Evolutionary conservation across 2,329 filamentous ascomycete species (phyloP), one percentile per base, ranked within the genome.

Genomic region (Gaeumannomyces sp.): DNA sequence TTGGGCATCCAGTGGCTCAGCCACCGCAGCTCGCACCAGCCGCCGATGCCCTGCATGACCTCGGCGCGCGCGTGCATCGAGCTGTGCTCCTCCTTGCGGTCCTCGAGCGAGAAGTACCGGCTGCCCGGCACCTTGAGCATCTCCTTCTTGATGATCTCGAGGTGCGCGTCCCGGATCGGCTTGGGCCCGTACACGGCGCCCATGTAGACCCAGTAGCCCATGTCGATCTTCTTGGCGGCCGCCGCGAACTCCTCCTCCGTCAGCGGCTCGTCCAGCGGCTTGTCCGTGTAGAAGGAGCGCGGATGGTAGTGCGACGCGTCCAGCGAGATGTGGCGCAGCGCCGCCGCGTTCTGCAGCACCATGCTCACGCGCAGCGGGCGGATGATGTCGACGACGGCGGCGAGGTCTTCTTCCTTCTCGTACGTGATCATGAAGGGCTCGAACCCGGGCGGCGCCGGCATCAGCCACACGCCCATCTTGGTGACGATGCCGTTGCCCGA

Each of bases 121-220:
- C 75, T 76, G 3, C 80, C 80, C 0, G 73, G 71, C 57, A 82
- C 77, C 19, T 71, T 69, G 3, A 70, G 69, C 69, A 83, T 83
- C 2, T 77, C 74, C 1, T 71, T 67, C 69, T 81, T 79, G 68
- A 83, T 77, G 13, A 78, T 71, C 5, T 72, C 71, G 28, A 76
- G 72, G 64, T 76, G 73, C n/a, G 71, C 69, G 2, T 69, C 66
- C 33, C 76, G 73, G 29, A 72, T 69, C 59, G 70, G 67, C 4
- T 67, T 63, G 1, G 73, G 69, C 4, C 76, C 76, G 68, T 80
- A 79, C 45, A 77, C 73, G 27, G 79, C 79, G 22, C 80, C 80
- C 69, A 83, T 83, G 71, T 83, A 82, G 63, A 80, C 78, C 81
- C 81, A 83, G 1, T 78, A 71, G n/a, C 79, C 79, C 0, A 82